Evolutionary conservation across 768 basidiomycete species (phyloP), one percentile per base, ranked within the genome.

Genomic region (Pleurotus pulmonarius): DNA sequence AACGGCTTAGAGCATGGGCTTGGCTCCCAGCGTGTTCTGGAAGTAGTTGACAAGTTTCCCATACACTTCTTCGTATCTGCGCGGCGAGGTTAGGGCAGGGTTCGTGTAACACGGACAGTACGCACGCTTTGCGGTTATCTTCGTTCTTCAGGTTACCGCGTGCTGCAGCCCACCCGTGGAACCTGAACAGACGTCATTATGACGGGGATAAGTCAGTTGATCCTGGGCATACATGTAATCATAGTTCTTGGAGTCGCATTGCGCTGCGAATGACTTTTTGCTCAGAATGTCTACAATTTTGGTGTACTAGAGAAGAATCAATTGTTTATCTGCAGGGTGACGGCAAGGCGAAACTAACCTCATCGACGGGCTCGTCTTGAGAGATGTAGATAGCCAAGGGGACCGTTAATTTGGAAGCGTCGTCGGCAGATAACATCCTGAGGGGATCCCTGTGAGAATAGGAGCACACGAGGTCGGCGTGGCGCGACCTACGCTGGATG

Each of bases 111-210:
- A 22, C 8, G 12, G 13, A 29, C 13, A 38, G 0, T 38, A 26
- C 62, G 56, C 69, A 85, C 76, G 81, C 79, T 64, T 79, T 79
- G 65, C 77, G 77, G 66, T 85, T 86, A 56, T 85, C 82, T 18
- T 72, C 65, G 51, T 85, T 72, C 24, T 76, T 72, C 53, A 86
- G 70, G 64, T 87, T 71, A 1, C 75, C 85, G 46, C 85, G 74
- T 3, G 86, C 85, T 16, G 83, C 86, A 4, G 85, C 82, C 73
- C 78, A 88, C 34, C 85, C 85, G 60, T 87, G 85, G 70, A 79
- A 78, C 72, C 81, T 83, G 56, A 6, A 12, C 13, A 20, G 37
- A 46, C 8, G 34, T 9, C 9, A 58, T 18, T 25, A 46, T 16
- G 46, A 54, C 6, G 56, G 51, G 41, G 55, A 58, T 61, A 24